Conservation (phyloP, 2,329 filamentous ascomycete species). For the Sclerotinia spermophila region DNA sequence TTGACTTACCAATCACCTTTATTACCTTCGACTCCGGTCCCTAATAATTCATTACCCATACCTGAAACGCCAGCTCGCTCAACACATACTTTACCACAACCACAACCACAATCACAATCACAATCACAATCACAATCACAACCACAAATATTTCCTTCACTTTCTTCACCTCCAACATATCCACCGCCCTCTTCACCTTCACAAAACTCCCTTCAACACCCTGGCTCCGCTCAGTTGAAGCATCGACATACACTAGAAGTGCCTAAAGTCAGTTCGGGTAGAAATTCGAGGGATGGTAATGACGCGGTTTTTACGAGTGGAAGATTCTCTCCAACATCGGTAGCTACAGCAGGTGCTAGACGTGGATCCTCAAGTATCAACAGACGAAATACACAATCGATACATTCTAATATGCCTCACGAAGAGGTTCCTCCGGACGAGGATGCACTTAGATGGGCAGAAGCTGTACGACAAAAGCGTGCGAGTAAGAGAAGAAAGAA, state of each 20-base stretch:
- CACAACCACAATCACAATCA: slow-evolving; percentile 25
- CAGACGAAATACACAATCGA: slow-evolving; percentile 76
- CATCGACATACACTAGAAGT: slow-evolving; percentile 89
- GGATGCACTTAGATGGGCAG: slow-evolving; percentile 86
- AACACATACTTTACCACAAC: slow-evolving; percentile 43
- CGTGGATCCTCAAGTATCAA: slow-evolving; percentile 80
- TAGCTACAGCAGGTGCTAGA: slow-evolving; percentile 55
- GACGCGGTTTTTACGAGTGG: slow-evolving; percentile 70
- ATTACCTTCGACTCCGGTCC: slow-evolving; percentile 32
- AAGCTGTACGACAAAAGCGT: slow-evolving; percentile 86
- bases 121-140: slow-evolving; percentile 38
- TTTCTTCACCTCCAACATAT: slow-evolving; percentile 62
- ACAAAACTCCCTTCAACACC: slow-evolving; percentile 39
- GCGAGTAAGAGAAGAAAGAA: slow-evolving; percentile 80
- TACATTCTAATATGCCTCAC: slow-evolving; percentile 77
- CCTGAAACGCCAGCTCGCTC: slow-evolving; percentile 26
- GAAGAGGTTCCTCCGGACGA: slow-evolving; percentile 86
- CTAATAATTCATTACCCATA: slow-evolving; percentile 28
- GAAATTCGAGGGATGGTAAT: slow-evolving; percentile 68
- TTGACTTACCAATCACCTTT: slow-evolving; percentile 35
- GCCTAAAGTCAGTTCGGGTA: slow-evolving; percentile 62
- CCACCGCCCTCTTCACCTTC: slow-evolving; percentile 48
- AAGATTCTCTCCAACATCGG: slow-evolving; percentile 66
- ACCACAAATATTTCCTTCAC: neutral
- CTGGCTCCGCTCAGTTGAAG: slow-evolving; percentile 58